phyloP scores from a whole-genome alignment of 306 rosid genomes.

The Medicago ruthenica region DNA sequence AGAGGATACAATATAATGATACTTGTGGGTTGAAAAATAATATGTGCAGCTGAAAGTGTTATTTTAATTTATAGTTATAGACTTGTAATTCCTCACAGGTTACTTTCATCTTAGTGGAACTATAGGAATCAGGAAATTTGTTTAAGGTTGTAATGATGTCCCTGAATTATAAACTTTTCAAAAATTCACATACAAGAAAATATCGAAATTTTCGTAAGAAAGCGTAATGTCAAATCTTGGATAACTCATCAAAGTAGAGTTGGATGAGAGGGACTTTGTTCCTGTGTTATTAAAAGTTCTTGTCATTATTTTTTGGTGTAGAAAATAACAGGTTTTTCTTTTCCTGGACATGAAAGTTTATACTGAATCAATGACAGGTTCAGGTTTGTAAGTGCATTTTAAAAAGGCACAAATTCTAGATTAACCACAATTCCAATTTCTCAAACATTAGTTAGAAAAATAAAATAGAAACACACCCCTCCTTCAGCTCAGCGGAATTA shows the following conservation, averaged over 20 bases:
- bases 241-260: not conserved
- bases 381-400: not conserved
- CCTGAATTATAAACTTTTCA: not conserved
- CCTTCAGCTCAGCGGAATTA: too few species aligned
- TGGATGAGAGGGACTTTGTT: not conserved
- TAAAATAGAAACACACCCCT: too few species aligned
- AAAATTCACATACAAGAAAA: not conserved
- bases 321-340: not conserved
- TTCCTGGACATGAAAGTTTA: not conserved
- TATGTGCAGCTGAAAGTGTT: too few species aligned
- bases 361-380: not conserved
- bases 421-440: not conserved
- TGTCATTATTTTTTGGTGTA: not conserved
- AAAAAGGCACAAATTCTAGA: not conserved
- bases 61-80: too few species aligned
- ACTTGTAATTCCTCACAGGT: not conserved
- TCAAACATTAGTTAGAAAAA: not conserved
- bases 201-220: not conserved
- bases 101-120: not conserved
- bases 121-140: not conserved
- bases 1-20: too few species aligned
- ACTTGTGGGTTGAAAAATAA: too few species aligned
- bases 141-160: not conserved
- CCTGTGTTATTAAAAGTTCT: not conserved
- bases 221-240: not conserved